Evolutionary conservation across 2,329 filamentous ascomycete species (phyloP), one percentile per base, ranked within the genome.

Genomic region (Claviceps citrina): DNA sequence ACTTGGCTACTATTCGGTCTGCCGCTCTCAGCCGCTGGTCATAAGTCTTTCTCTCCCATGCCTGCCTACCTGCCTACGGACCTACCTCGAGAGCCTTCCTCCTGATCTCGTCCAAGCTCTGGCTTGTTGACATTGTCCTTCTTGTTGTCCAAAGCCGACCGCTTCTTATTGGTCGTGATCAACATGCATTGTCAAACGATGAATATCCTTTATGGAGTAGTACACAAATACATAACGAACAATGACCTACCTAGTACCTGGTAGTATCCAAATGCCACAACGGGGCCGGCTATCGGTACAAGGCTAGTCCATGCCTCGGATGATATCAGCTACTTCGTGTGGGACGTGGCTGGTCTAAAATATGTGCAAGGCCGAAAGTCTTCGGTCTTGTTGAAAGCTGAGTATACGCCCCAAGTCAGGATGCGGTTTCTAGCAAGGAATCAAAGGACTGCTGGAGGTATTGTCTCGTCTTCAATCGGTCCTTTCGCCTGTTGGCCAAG

Each of bases 331-430:
- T 39, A 13, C 16, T 12, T 7, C 30, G n/a, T 16, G 38, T 39
- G 38, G 24, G 31, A 39, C 31, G 18, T 33, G 32, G 24, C 31
- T 34, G 31, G 31, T 34, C 24, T 25, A 10, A 13, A n/a, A 6
- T 26, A 20, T 2, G 24, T 18, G 16, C 7, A 33, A 41, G 38
- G 42, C 42, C 45, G 45, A 47, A 44, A 46, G 25, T 41, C 38
- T 38, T 47, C 45, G 45, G 45, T 24, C 16, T 26, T 6, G 27
- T 31, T 13, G 4, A n/a, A 31, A 30, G 28, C 13, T 16, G 20
- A 9, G 20, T 6, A 18, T 13, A 30, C 9, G 28, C 36, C n/a
- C n/a, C 22, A 36, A 19, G 24, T 26, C 34, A 36, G 18, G 35
- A 28, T 20, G 12, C 16, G 25, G 25, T 19, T 19, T 5, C 7